A percentile compares a stretch with the other conserved stretches of the same genome.
These are phyloP conservation scores for Claviceps sp. DNA, from an alignment of 2,329 filamentous ascomycete genomes.

Conservation along the genomic window DNA sequence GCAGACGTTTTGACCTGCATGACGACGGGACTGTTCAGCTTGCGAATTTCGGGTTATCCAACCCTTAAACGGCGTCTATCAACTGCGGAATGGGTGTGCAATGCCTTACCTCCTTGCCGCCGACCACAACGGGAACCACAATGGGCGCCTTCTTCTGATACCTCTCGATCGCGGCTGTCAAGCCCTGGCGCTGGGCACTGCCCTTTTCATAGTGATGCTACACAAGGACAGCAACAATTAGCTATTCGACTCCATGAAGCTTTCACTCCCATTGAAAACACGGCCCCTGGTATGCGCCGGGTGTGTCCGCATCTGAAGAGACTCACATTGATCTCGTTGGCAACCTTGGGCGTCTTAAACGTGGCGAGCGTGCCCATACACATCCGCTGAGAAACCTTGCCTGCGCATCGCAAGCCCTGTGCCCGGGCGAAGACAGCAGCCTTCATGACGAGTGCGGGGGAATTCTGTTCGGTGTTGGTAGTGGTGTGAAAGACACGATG, in stretches of 20 bases:
- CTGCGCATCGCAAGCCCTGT: slow-evolving; percentile 17
- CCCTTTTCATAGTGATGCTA: slow-evolving; percentile 84
- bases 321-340: slow-evolving; percentile 92
- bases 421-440: slow-evolving; percentile 21
- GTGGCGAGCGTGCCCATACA: slow-evolving; percentile 51
- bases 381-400: slow-evolving; percentile 16
- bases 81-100: slow-evolving; percentile 1
- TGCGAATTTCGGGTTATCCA: not conserved
- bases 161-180: slow-evolving; percentile 59
- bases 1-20: slow-evolving; percentile 51
- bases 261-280: too few species aligned
- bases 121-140: slow-evolving; percentile 71
- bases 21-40: not conserved
- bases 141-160: slow-evolving; percentile 57
- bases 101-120: slow-evolving; percentile 57
- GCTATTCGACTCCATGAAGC: not conserved
- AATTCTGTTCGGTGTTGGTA: not conserved
- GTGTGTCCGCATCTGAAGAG: not conserved
- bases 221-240: not conserved
- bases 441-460: slow-evolving; percentile 15
- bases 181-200: slow-evolving; percentile 62
- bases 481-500: not conserved
- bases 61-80: too few species aligned
- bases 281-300: too few species aligned
- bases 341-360: slow-evolving; percentile 76